Percentiles rank a stretch among this genome's conserved stretches.
These are phyloP conservation scores for Fusarium albosuccineum DNA, from an alignment of 2,329 filamentous ascomycete genomes.

Conservation along the genomic window DNA sequence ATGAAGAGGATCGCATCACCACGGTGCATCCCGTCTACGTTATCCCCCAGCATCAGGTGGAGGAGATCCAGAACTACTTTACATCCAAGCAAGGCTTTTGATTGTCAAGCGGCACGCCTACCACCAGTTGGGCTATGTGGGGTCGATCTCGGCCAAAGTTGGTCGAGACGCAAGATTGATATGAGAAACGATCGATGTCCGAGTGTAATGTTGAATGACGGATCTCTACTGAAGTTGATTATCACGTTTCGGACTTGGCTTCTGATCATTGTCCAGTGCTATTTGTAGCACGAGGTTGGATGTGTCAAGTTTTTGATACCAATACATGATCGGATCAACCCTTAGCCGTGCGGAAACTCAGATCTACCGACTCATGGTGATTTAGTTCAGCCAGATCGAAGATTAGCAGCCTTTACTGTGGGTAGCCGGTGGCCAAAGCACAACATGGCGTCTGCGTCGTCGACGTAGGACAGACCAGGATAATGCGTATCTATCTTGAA, in stretches of 20 bases:
- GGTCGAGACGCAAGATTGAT: neutral
- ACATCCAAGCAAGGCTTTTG: conserved; percentile 69
- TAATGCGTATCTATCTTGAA: conserved; percentile 33
- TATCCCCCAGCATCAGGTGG: conserved; percentile 78
- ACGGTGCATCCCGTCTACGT: conserved; percentile 88
- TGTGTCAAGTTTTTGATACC: conserved; percentile 17
- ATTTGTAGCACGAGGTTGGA: conserved; percentile 3
- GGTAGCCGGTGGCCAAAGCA: conserved; percentile 28
- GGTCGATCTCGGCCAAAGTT: neutral
- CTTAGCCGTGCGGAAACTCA: conserved; percentile 20
- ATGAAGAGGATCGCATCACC: conserved; percentile 76
- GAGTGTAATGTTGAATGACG: conserved; percentile 7
- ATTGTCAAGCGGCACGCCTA: conserved; percentile 35
- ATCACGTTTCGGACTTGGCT: conserved; percentile 1
- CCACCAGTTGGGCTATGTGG: conserved; percentile 11
- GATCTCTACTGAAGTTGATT: neutral
- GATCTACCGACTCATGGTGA: conserved; percentile 21
- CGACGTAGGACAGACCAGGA: conserved; percentile 35
- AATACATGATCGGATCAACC: conserved; percentile 28
- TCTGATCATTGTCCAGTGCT: neutral
- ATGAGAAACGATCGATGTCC: conserved; percentile 26
- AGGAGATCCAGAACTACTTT: conserved; percentile 75
- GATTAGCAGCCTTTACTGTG: conserved; percentile 20
- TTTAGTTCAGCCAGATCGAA: conserved; percentile 17
- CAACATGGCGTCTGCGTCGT: conserved; percentile 41